Base-by-base conservation (phyloP, 176 grass and related monocot genomes). In the Alloteropsis semialata region DNA sequence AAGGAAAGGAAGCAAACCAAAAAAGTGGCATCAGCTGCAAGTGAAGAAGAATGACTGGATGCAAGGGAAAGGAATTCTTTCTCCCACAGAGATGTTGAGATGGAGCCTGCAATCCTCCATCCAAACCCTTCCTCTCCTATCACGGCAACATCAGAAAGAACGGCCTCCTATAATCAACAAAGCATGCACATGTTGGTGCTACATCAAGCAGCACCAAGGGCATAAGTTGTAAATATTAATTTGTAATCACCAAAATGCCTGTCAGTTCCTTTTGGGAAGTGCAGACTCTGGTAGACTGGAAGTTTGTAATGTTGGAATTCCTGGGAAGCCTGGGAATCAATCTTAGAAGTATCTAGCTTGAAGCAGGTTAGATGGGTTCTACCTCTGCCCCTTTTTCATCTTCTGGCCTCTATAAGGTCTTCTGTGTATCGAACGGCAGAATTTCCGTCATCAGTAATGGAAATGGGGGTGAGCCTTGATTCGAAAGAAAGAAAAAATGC, bases 41-140 rank as follows among this genome's bases (percentile, higher is more conserved):
- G 63, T 46, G 38, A 75, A 45, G 38, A 75, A 45, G 63, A 38
- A 37, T 69, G 53, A 51, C 28, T 4, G 13, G 54, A n/a, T 69
- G n/a, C 60, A 76, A 57, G 33, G 58, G 30, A 63, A 71, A 77
- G 53, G 65, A 82, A 9, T 19, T 63, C 72, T 41, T 36, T 36
- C 34, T 87, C 64, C 34, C 38, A 76, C 50, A 48, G 62, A 19
- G 57, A 70, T 71, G 43, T 19, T 42, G 53, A 76, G 61, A 82
- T 53, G 65, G 50, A 87, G 5, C 53, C 59, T 71, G 34, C 49
- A 37, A 80, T 39, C 69, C 64, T 50, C 32, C 64, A 41, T 70
- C 32, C 79, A 32, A 48, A 12, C 86, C 53, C 32, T 33, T 61
- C 12, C 22, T 63, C 10, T 28, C 22, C 21, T 19, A 19, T 36